Evolutionary conservation across 352 stramenopile species (phyloP), one percentile per base, ranked within the genome.

Genomic region (Plasmopara halstedii): DNA sequence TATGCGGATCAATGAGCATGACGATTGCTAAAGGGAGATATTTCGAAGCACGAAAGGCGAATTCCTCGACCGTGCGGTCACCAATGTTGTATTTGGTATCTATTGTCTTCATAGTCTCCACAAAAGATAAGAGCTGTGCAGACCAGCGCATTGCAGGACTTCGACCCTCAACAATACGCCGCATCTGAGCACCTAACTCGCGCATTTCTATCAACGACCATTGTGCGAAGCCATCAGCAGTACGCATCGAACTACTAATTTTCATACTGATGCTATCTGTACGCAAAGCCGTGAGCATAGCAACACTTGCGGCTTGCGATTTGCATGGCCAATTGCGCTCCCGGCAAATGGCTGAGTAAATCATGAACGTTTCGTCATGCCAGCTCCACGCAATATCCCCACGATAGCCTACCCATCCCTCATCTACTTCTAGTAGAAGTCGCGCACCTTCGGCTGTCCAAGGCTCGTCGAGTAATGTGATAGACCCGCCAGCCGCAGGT

Each of bases 141-240:
- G 19, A 15, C 56, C 56, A 65, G 18, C 25, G 21, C 42, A 26
- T 14, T n/a, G 27, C 21, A 27, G 11, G 46, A 27, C n/a, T 42
- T 20, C 41, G 6, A 6, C 46, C 46, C 23, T 55, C 46, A n/a
- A 40, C 42, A 3, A 61, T 34, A 22, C 20, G 36, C 15, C 46
- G 42, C 56, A 65, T 65, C 23, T 55, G 56, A n/a, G 38, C 39
- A 1, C 56, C 56, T 6, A 65, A 41, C 36, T 53, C 51, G 23
- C 32, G 51, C 56, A 65, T 65, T 34, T 65, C 56, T 15, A n/a
- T 6, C 15, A 60, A 37, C 23, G 46, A 45, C 56, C 56, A 65
- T 39, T 65, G 56, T 20, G 42, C 42, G 23, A 19, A 54, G n/a
- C 46, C 46, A 17, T 65, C 51, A 1, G 32, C 40, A 33, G 18